Conservation (phyloP, 2,329 filamentous ascomycete genomes). For the Hypoxylon sp. region DNA sequence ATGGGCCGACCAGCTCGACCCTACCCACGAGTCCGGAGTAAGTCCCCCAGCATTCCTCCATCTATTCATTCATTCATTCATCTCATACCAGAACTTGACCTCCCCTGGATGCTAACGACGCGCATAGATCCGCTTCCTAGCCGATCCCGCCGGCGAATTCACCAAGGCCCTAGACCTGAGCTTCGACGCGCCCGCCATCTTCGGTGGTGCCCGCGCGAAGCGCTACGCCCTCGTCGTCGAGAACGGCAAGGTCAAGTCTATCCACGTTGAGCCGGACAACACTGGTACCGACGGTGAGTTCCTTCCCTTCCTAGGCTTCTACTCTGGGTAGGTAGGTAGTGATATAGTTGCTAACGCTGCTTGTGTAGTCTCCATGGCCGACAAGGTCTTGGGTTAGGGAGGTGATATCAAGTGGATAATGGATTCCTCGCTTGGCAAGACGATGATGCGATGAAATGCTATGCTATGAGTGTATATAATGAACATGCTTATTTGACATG, state of each 20-base stretch:
- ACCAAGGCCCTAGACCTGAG: constrained; percentile 83
- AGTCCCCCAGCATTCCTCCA: constrained; percentile 50
- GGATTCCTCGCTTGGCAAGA: too few relatives aligned
- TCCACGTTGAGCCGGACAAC: constrained; percentile 87
- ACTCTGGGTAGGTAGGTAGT: too few relatives aligned
- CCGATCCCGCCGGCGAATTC: constrained; percentile 80
- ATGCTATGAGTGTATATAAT: too few relatives aligned
- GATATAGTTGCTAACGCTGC: too few relatives aligned
- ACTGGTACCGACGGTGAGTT: constrained; percentile 78
- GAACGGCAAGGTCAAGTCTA: constrained; percentile 83
- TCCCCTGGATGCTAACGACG: neutral
- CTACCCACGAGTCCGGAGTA: constrained; percentile 77
- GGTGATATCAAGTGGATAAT: too few relatives aligned
- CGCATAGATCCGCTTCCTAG: constrained; percentile 86
- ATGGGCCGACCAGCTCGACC: constrained; percentile 82
- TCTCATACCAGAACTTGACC: too few relatives aligned
- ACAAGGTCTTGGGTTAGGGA: constrained; percentile 56
- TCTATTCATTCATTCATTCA: too few relatives aligned
- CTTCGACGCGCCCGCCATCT: constrained; percentile 81
- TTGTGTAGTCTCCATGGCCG: constrained; percentile 58
- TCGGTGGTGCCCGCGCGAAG: constrained; percentile 85
- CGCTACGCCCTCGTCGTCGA: constrained; percentile 85
- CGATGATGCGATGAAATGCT: neutral
- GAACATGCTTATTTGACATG: too few relatives aligned
- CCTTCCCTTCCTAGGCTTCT: constrained; percentile 9